Conservation (phyloP, 768 basidiomycete species). For the Pleurotus pulmonarius region DNA sequence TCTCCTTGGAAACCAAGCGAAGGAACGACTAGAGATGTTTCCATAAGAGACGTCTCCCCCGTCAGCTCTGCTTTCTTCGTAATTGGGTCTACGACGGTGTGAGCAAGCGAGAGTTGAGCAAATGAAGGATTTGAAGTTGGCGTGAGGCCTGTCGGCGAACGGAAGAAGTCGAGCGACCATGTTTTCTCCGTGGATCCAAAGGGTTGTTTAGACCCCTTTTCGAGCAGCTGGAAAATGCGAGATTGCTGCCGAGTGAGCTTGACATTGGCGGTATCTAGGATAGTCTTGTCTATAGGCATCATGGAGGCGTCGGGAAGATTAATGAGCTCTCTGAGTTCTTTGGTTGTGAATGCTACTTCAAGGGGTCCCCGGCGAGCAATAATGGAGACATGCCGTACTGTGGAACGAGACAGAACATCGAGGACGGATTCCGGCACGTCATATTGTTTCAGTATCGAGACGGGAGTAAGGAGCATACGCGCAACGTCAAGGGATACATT, state of each 20-base stretch:
- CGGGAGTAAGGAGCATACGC: slow-evolving; percentile 77
- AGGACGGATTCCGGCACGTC: slow-evolving; percentile 80
- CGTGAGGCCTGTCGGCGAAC: slow-evolving; percentile 56
- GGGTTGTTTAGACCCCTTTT: slow-evolving; percentile 53
- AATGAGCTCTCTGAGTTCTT: slow-evolving; percentile 88
- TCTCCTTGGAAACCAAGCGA: slow-evolving; percentile 85
- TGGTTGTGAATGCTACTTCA: slow-evolving; percentile 88
- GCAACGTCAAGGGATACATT: slow-evolving; percentile 94
- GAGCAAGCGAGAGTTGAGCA: slow-evolving; percentile 50
- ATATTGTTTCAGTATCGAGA: slow-evolving; percentile 57
- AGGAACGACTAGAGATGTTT: slow-evolving; percentile 80
- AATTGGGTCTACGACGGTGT: slow-evolving; percentile 53
- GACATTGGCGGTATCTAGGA: slow-evolving; percentile 30
- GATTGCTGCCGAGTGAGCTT: slow-evolving; percentile 58
- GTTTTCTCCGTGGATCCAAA: slow-evolving; percentile 54
- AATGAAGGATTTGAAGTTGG: background rate
- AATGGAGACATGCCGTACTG: slow-evolving; percentile 75
- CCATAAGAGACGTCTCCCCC: slow-evolving; percentile 43
- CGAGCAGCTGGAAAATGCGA: slow-evolving; percentile 61
- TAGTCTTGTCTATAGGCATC: slow-evolving; percentile 49
- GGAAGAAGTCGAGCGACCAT: slow-evolving; percentile 83
- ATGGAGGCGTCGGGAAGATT: slow-evolving; percentile 63
- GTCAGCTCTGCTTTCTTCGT: slow-evolving; percentile 51
- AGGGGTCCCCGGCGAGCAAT: slow-evolving; percentile 84
- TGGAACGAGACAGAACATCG: slow-evolving; percentile 55